Evolutionary conservation across 805 yeast genomes (phyloP).

Genomic region (Cyberlindnera meyerae): DNA sequence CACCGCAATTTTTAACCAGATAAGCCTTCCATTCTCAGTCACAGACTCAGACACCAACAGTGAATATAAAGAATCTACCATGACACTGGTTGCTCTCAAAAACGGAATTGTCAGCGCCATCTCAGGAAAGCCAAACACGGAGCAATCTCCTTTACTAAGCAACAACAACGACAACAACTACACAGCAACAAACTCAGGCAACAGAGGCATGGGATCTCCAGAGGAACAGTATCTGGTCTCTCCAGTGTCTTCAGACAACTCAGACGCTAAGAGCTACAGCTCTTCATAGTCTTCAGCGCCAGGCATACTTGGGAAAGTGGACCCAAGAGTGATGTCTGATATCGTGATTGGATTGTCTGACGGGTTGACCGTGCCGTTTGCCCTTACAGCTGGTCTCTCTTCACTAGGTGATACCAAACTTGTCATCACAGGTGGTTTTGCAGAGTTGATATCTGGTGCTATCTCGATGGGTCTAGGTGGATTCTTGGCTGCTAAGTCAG

Average conservation of each 20-base stretch:
- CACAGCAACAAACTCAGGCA: conserved; percentile 12
- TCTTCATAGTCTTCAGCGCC: conserved; percentile 4
- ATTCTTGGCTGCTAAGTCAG: conserved; percentile 88
- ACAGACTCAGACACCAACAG: no score
- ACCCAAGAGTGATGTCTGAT: conserved; percentile 93
- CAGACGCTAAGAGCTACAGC: conserved; percentile 8
- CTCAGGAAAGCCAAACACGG: conserved; percentile 4
- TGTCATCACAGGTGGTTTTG: conserved; percentile 97
- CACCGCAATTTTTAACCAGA: no score
- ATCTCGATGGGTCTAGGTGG: conserved; percentile 98
- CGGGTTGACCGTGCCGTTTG: conserved; percentile 98
- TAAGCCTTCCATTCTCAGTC: no score
- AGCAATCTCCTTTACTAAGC: not conserved
- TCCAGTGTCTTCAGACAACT: conserved; percentile 1
- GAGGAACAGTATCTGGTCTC: conserved; percentile 3
- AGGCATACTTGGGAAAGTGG: conserved; percentile 49
- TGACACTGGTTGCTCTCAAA: conserved; percentile 25
- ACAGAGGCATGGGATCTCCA: conserved; percentile 13
- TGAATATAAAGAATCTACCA: conserved; percentile 6
- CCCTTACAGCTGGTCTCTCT: conserved; percentile 92
- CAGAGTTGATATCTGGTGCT: conserved; percentile 95
- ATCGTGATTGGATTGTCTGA: conserved; percentile 90
- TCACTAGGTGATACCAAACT: conserved; percentile 84
- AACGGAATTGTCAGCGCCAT: conserved; percentile 21
- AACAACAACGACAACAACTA: conserved; percentile 1